phyloP scores from a whole-genome alignment of 768 basidiomycete species.

The Phylloporus rhodoxanthus region DNA sequence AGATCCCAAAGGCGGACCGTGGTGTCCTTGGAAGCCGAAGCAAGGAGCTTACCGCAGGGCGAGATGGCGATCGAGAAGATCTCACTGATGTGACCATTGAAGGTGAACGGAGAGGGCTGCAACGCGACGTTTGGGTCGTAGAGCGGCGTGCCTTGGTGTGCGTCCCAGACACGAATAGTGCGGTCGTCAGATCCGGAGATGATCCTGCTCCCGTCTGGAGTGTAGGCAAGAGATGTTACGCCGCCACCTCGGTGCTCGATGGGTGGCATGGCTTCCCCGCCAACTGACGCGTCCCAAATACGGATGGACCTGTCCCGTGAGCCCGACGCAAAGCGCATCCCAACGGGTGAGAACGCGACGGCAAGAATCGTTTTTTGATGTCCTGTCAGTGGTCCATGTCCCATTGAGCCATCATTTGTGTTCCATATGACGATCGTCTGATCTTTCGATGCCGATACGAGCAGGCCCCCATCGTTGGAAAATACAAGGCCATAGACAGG shows the following conservation, averaged over 20 bases:
- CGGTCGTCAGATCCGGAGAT: constrained; percentile 30
- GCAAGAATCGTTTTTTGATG: constrained; percentile 24
- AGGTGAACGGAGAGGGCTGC: constrained; percentile 10
- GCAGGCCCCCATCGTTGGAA: constrained; percentile 22
- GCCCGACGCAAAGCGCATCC: constrained; percentile 25
- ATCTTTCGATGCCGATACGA: constrained; percentile 26
- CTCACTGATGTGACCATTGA: constrained; percentile 20
- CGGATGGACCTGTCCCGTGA: constrained; percentile 27
- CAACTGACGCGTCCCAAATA: constrained; percentile 23
- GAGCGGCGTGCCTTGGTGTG: constrained; percentile 15
- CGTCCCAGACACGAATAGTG: constrained; percentile 28
- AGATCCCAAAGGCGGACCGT: constrained; percentile 30
- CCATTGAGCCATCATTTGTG: constrained; percentile 7
- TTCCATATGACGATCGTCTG: constrained; percentile 27
- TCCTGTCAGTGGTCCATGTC: constrained; percentile 15
- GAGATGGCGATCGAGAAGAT: constrained; percentile 28
- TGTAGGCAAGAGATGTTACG: constrained; percentile 25
- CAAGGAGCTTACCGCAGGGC: constrained; percentile 25
- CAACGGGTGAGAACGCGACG: constrained; percentile 27
- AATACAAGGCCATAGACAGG: constrained; percentile 26
- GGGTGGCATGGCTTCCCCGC: constrained; percentile 11
- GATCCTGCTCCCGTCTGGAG: constrained; percentile 24
- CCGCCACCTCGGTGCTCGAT: constrained; percentile 17
- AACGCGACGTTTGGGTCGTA: constrained; percentile 4
- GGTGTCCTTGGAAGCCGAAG: constrained; percentile 28